Evolutionary conservation across 139 green algal species (phyloP).

Genomic region (Volvox africanus): DNA sequence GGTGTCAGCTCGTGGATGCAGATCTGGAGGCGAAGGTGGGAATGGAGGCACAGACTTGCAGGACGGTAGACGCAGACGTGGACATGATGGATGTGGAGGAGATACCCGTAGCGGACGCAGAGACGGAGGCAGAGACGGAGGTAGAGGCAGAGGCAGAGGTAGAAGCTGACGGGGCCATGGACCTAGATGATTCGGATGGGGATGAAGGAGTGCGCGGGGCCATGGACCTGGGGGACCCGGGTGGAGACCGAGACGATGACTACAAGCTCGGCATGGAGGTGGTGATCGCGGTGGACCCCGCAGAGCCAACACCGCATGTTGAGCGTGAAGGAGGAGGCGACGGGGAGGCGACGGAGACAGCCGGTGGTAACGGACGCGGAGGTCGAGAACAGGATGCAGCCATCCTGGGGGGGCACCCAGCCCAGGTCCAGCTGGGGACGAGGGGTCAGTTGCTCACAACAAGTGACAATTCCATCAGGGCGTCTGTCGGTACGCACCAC

Average conservation of each 20-base stretch:
- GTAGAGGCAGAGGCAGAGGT: not conserved
- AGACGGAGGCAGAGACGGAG: not conserved
- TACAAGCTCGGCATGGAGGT: not conserved
- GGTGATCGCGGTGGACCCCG: not conserved
- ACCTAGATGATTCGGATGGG: not conserved
- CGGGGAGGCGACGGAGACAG: not conserved
- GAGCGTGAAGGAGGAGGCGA: not conserved
- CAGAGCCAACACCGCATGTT: not conserved
- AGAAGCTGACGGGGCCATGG: not conserved
- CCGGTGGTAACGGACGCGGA: not conserved
- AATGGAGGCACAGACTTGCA: not conserved
- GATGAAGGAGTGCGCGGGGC: too few species aligned
- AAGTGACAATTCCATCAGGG: not conserved
- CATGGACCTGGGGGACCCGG: too few species aligned
- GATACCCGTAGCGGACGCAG: not conserved
- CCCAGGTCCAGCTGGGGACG: too few species aligned
- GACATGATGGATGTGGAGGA: not conserved
- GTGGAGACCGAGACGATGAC: not conserved
- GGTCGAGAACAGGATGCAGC: too few species aligned
- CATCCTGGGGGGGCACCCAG: too few species aligned
- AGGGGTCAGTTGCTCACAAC: not conserved
- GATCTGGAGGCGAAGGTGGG: not conserved
- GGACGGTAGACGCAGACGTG: not conserved
- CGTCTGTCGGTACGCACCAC: not conserved
- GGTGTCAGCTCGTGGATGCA: not conserved